phyloP scores from a whole-genome alignment of 306 rosid species.

The Sesbania bispinosa region DNA sequence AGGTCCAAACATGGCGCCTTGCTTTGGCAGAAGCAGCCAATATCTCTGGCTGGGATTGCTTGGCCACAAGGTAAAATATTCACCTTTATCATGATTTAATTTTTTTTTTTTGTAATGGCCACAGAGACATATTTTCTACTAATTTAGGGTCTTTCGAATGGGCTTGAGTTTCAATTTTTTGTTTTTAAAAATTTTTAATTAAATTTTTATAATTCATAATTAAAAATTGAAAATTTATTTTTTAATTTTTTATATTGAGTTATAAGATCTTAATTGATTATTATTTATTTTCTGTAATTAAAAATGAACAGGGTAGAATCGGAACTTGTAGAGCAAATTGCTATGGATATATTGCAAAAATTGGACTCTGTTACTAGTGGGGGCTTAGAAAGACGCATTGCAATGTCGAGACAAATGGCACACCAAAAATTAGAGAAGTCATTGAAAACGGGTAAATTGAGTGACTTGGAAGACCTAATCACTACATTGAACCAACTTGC shows the following conservation, averaged over 20 bases:
- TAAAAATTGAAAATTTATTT: no score
- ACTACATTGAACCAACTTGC: slow-evolving; percentile 8
- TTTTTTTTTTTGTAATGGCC: no score
- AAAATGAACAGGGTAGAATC: slow-evolving; percentile 21
- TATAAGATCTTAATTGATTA: no score
- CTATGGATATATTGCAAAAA: slow-evolving; percentile 17
- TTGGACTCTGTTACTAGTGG: slow-evolving; percentile 7
- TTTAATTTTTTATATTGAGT: no score
- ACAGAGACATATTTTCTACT: no score
- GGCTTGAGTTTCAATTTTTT: no score
- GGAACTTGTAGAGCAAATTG: slow-evolving; percentile 30
- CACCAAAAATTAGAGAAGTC: slow-evolving; percentile 17
- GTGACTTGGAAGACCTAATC: slow-evolving; percentile 12
- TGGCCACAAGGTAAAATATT: slow-evolving; percentile 17
- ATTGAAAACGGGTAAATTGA: neutral
- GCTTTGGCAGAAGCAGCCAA: slow-evolving; percentile 29
- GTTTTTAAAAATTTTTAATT: no score
- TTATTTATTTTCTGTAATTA: no score
- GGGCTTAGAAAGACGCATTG: slow-evolving; percentile 11
- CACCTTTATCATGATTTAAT: no score
- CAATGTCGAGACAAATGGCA: slow-evolving; percentile 4
- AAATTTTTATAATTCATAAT: no score
- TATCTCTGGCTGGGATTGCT: slow-evolving; percentile 37
- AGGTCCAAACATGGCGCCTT: slow-evolving; percentile 21
- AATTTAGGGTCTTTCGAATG: no score